A percentile compares a stretch with the other conserved stretches of the same genome.
Conservation (phyloP, 2,329 filamentous ascomycete species). For the Furcasterigmium furcatum region DNA sequence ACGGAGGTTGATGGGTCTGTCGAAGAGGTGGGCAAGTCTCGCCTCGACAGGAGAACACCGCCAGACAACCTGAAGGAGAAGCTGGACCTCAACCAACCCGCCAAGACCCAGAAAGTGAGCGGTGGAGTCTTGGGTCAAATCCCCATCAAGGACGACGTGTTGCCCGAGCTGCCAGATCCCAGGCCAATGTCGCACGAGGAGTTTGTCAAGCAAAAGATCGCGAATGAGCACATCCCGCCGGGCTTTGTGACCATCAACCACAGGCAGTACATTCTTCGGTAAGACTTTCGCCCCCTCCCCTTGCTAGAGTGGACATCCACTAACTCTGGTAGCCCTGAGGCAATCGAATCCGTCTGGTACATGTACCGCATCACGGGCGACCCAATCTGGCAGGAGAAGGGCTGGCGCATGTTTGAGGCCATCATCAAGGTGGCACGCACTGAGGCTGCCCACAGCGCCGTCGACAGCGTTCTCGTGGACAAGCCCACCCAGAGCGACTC, state of each 20-base stretch:
- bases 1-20: background rate
- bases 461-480: conserved; percentile 55
- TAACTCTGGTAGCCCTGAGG: conserved; percentile 63
- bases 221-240: conserved; percentile 39
- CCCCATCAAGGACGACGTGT: conserved; percentile 18
- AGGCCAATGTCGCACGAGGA: conserved; percentile 51
- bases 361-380: conserved; percentile 89
- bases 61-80: conserved; percentile 16
- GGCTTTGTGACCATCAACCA: conserved; percentile 46
- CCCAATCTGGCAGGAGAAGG: conserved; percentile 69
- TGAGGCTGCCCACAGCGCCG: conserved; percentile 65
- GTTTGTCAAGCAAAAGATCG: conserved; percentile 44
- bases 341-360: conserved; percentile 85
- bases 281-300: conserved; percentile 29
- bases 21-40: too few species aligned
- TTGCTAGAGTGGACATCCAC: conserved; percentile 9
- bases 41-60: too few species aligned
- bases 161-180: conserved; percentile 24
- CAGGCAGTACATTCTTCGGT: conserved; percentile 60
- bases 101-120: conserved; percentile 11
- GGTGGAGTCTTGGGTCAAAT: conserved; percentile 18
- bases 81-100: conserved; percentile 16
- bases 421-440: conserved; percentile 66
- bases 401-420: conserved; percentile 81
- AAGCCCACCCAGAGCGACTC: conserved; percentile 47